These are phyloP conservation scores for Termitomyces sp. DNA, from an alignment of 768 basidiomycete species.

Conservation along the genomic window DNA sequence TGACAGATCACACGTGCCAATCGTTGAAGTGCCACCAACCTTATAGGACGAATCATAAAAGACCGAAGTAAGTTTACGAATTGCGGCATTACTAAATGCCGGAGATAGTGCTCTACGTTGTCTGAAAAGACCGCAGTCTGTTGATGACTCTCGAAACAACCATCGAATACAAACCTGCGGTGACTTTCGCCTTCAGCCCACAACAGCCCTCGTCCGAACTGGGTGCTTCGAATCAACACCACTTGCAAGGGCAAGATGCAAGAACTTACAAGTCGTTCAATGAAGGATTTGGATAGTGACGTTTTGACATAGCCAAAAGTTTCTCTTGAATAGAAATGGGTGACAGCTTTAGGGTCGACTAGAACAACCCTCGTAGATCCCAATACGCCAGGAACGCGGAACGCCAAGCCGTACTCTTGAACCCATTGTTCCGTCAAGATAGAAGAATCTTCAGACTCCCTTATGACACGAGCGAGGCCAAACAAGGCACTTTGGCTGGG, in stretches of 20 bases:
- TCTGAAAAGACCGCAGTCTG: conserved; percentile 19
- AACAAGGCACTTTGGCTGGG: conserved; percentile 37
- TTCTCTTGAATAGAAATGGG: conserved; percentile 49
- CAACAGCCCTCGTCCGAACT: conserved; percentile 40
- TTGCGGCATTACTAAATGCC: conserved; percentile 50
- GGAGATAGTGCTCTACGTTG: conserved; percentile 50
- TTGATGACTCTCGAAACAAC: no score
- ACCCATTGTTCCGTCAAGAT: conserved; percentile 45
- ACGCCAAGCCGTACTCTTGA: conserved; percentile 45
- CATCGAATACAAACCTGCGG: conserved; percentile 28
- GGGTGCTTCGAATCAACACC: not conserved
- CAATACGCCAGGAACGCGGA: conserved; percentile 33
- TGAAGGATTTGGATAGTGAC: conserved; percentile 28
- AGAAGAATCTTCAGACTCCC: conserved; percentile 26
- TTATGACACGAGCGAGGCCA: conserved; percentile 31
- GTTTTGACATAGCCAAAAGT: conserved; percentile 46
- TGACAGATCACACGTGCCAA: not conserved
- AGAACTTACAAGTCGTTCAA: conserved; percentile 35
- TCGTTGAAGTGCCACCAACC: conserved; percentile 22
- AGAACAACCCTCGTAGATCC: conserved; percentile 34
- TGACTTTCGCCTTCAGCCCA: conserved; percentile 47
- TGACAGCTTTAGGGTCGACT: conserved; percentile 47
- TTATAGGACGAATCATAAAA: conserved; percentile 53
- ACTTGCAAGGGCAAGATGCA: not conserved
- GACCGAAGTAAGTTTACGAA: conserved; percentile 41